Percentiles rank a stretch among this genome's conserved stretches.
These are phyloP conservation scores for Pulveroboletus sp. DNA, from an alignment of 768 basidiomycete species.

Conservation along the genomic window DNA sequence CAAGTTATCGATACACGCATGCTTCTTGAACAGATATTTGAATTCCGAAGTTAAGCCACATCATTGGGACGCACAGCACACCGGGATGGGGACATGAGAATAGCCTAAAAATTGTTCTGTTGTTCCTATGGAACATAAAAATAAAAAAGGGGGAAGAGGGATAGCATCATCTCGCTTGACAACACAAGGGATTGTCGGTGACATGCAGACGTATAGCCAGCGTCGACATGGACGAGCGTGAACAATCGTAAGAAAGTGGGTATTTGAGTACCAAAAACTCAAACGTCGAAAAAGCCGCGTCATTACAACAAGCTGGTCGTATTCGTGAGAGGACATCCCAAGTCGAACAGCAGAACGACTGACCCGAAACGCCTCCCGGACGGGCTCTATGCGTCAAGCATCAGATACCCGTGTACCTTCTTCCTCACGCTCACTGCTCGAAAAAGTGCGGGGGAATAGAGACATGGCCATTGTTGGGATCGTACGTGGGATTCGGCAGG, in stretches of 20 bases:
- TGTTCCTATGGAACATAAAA: background rate
- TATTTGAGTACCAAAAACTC: background rate
- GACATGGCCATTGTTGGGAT: slow-evolving; percentile 22
- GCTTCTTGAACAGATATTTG: slow-evolving; percentile 5
- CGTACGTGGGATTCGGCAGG: slow-evolving; percentile 17
- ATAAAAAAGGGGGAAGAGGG: background rate
- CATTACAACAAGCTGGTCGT: no score
- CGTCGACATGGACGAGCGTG: background rate
- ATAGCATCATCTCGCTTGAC: slow-evolving; percentile 15
- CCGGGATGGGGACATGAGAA: background rate
- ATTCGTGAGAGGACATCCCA: background rate
- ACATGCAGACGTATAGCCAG: slow-evolving; percentile 6
- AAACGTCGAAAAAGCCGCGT: no score
- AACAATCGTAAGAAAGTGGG: slow-evolving; percentile 6
- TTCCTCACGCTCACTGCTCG: slow-evolving; percentile 1
- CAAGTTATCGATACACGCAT: slow-evolving; percentile 12
- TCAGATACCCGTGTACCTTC: background rate
- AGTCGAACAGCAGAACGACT: background rate
- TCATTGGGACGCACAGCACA: slow-evolving; percentile 18
- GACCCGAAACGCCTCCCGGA: slow-evolving; percentile 6
- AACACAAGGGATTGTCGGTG: slow-evolving; percentile 11
- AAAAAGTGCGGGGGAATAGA: slow-evolving; percentile 22
- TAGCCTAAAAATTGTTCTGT: background rate
- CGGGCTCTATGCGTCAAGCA: background rate
- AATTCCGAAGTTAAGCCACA: slow-evolving; percentile 5